phyloP scores from a whole-genome alignment of 192 early-diverging fungal genomes.

The Geranomyces michiganensis region DNA sequence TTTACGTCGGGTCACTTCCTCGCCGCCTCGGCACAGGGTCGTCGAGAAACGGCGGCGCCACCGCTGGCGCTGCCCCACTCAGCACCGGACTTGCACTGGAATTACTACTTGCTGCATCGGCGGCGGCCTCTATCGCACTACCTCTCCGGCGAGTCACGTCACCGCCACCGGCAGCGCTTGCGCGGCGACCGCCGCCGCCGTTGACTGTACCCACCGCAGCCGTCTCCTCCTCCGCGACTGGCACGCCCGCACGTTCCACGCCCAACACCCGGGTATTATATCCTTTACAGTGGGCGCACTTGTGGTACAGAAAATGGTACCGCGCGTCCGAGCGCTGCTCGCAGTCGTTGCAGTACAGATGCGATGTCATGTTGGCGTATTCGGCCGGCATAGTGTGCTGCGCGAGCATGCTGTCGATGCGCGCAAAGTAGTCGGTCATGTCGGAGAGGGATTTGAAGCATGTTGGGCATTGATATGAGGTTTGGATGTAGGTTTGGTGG shows the following conservation, averaged over 20 bases:
- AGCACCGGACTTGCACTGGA: no score
- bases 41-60: no score
- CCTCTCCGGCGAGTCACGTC: no score
- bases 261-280: constrained; percentile 87
- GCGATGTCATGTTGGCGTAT: constrained; percentile 72
- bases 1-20: no score
- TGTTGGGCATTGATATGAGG: constrained; percentile 94
- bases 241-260: not conserved
- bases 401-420: constrained; percentile 80
- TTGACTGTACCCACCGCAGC: not conserved
- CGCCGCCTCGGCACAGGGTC: no score
- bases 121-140: no score
- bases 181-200: no score
- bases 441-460: constrained; percentile 90
- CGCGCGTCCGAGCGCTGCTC: constrained; percentile 78
- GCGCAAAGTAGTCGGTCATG: constrained; percentile 77
- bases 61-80: no score
- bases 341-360: constrained; percentile 96
- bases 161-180: no score
- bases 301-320: constrained; percentile 98
- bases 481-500: constrained; percentile 80
- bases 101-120: no score
- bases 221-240: not conserved
- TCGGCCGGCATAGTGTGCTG: constrained; percentile 90
- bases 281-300: constrained; percentile 81